These are phyloP conservation scores for Paecilomyces variotii DNA, from an alignment of 2,329 filamentous ascomycete genomes.

Conservation along the genomic window DNA sequence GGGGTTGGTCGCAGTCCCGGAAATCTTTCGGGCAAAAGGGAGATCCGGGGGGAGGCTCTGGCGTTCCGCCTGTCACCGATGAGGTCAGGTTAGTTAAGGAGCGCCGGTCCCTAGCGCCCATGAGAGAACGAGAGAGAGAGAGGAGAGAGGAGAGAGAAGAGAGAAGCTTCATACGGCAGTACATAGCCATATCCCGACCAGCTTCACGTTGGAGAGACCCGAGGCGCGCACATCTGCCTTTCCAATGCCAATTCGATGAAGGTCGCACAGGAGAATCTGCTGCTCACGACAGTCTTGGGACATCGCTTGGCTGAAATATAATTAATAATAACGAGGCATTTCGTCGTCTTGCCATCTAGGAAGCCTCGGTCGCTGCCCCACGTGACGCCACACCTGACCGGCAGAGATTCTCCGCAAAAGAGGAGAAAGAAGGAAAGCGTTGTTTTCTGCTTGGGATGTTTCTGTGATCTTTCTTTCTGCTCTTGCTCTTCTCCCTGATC, in stretches of 20 bases:
- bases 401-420: not conserved
- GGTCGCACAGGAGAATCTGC: not conserved
- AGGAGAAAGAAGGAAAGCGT: not conserved
- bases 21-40: conserved; percentile 20
- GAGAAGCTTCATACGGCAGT: not conserved
- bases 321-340: no score
- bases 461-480: not conserved
- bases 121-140: not conserved
- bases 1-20: not conserved
- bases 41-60: conserved; percentile 15
- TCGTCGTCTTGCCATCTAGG: not conserved
- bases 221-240: not conserved
- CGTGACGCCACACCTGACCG: not conserved
- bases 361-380: not conserved
- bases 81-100: conserved; percentile 1
- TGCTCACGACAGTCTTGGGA: not conserved
- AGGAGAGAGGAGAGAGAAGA: no score
- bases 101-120: conserved; percentile 2
- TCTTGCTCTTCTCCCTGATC: not conserved
- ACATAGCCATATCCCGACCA: not conserved
- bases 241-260: not conserved
- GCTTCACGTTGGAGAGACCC: not conserved
- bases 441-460: not conserved
- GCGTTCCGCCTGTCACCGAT: not conserved
- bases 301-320: not conserved